Percentiles rank a stretch among this genome's conserved stretches.
phyloP scores from a whole-genome alignment of 2,329 filamentous ascomycete species.

The Exophiala lecanii-corni region DNA sequence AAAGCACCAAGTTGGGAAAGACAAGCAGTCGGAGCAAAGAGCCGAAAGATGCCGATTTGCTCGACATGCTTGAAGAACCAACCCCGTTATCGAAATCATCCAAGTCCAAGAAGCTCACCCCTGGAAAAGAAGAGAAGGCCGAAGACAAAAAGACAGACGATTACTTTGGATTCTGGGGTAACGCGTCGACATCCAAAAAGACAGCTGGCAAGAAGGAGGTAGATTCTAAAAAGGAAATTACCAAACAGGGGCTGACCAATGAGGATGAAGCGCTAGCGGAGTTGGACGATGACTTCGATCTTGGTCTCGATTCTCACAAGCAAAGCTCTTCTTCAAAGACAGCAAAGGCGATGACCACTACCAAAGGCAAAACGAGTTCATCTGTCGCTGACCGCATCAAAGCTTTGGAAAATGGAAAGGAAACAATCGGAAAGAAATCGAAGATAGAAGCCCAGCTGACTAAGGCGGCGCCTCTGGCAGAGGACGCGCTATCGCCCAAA shows the following conservation, averaged over 20 bases:
- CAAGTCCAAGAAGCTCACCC: slow-evolving; percentile 24
- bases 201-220: slow-evolving; percentile 35
- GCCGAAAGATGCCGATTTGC: slow-evolving; percentile 29
- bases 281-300: slow-evolving; percentile 38
- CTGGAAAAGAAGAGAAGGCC: slow-evolving; percentile 27
- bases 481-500: slow-evolving; percentile 32
- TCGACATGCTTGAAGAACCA: slow-evolving; percentile 33
- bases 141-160: slow-evolving; percentile 25
- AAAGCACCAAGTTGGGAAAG: slow-evolving; percentile 24
- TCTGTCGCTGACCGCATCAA: slow-evolving; percentile 53
- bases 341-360: slow-evolving; percentile 36
- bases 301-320: slow-evolving; percentile 34
- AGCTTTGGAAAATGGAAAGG: slow-evolving; percentile 39
- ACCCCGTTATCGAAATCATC: slow-evolving; percentile 20
- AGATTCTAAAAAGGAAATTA: slow-evolving; percentile 41
- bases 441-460: slow-evolving; percentile 36
- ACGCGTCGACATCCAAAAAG: slow-evolving; percentile 27
- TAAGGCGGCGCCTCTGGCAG: slow-evolving; percentile 36
- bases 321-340: slow-evolving; percentile 40
- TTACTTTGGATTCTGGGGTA: slow-evolving; percentile 29
- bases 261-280: slow-evolving; percentile 36
- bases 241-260: slow-evolving; percentile 39
- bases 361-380: slow-evolving; percentile 39
- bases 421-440: slow-evolving; percentile 36
- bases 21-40: slow-evolving; percentile 27